These are phyloP conservation scores for Capronia epimyces DNA, from an alignment of 2,329 filamentous ascomycete species.

Conservation along the genomic window DNA sequence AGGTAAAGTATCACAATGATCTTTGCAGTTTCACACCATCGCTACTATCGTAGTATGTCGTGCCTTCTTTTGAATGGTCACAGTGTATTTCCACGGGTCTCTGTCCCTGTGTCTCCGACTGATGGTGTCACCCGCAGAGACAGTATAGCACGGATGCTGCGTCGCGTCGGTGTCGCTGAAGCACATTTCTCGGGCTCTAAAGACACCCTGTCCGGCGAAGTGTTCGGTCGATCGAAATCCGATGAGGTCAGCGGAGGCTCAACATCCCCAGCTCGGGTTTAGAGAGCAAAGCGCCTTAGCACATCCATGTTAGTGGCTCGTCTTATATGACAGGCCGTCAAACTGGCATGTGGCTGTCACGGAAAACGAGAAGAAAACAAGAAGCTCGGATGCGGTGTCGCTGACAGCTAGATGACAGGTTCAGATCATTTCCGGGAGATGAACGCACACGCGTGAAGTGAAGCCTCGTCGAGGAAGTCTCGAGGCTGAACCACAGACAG, in stretches of 20 bases:
- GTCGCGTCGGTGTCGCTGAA: neutral
- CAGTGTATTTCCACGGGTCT: neutral
- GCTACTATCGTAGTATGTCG: neutral
- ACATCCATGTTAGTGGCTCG: neutral
- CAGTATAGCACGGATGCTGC: too few species aligned
- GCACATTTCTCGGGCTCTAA: neutral
- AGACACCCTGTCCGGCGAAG: neutral
- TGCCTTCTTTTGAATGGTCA: neutral
- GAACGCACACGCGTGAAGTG: neutral
- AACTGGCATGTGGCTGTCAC: constrained; percentile 9
- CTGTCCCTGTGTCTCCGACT: neutral
- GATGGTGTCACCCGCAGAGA: neutral
- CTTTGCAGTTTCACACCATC: neutral
- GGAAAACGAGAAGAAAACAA: neutral
- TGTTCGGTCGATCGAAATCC: constrained; percentile 7
- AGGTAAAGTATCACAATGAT: neutral
- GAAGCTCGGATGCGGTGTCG: constrained; percentile 9
- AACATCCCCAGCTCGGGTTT: neutral
- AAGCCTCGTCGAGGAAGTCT: neutral
- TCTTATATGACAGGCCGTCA: constrained; percentile 11
- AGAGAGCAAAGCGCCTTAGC: neutral
- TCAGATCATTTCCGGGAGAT: constrained; percentile 2
- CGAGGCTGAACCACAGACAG: neutral
- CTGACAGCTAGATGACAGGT: constrained; percentile 13
- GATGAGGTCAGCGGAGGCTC: constrained; percentile 6